phyloP scores from a whole-genome alignment of 2,329 filamentous ascomycete genomes.

The Penicillium sp. region DNA sequence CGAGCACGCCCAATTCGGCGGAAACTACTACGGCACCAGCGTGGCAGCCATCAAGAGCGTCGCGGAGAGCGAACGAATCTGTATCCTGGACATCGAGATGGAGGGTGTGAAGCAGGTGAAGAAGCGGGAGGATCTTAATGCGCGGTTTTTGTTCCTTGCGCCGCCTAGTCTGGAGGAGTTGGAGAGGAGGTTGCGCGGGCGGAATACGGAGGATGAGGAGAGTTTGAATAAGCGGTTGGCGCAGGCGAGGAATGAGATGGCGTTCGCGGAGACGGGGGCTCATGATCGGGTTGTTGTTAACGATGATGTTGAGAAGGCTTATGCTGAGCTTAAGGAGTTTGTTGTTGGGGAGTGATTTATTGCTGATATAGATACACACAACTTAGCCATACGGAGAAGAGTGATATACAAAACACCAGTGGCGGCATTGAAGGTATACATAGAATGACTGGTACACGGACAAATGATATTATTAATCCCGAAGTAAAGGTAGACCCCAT shows the following conservation, averaged over 20 bases:
- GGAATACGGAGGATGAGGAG: slow-evolving; percentile 79
- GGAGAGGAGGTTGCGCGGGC: slow-evolving; percentile 72
- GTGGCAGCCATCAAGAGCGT: slow-evolving; percentile 78
- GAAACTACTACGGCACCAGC: slow-evolving; percentile 85
- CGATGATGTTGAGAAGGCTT: slow-evolving; percentile 64
- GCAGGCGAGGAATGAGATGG: slow-evolving; percentile 76
- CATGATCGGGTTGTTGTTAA: slow-evolving; percentile 70
- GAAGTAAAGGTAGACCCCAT: background rate
- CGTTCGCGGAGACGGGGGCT: slow-evolving; percentile 70
- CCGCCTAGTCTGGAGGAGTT: slow-evolving; percentile 76
- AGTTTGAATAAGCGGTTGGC: slow-evolving; percentile 69
- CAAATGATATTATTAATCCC: background rate
- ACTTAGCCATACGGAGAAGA: no score
- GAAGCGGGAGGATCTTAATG: slow-evolving; percentile 67
- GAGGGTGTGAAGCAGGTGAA: slow-evolving; percentile 96
- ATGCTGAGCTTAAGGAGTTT: slow-evolving; percentile 55
- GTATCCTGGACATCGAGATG: slow-evolving; percentile 96
- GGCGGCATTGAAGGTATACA: no score
- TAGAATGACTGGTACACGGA: background rate
- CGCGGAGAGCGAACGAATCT: slow-evolving; percentile 70
- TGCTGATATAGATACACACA: no score
- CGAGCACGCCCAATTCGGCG: slow-evolving; percentile 83
- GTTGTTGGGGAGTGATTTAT: slow-evolving; percentile 47
- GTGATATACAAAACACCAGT: no score
- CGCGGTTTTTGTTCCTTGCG: slow-evolving; percentile 82